phyloP scores from a whole-genome alignment of 257 asterid species.

The Solanum acaule region DNA sequence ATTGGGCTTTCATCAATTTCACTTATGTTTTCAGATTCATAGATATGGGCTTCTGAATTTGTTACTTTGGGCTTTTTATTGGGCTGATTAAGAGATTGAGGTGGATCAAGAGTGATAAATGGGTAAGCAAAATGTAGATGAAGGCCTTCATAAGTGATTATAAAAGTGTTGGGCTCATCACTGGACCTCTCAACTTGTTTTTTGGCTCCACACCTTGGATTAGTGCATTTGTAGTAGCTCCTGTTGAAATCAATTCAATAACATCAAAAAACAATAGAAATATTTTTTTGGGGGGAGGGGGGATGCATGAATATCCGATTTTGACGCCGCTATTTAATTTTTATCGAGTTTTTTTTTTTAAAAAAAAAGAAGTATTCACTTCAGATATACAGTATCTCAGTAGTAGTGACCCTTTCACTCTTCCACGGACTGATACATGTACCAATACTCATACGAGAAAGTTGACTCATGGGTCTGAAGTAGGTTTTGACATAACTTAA shows the following conservation, averaged over 20 bases:
- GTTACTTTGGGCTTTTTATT: slow-evolving; percentile 46
- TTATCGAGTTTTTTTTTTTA: too few species aligned
- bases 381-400: too few species aligned
- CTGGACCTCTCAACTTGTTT: slow-evolving; percentile 75
- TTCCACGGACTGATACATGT: too few species aligned
- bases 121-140: slow-evolving; percentile 87
- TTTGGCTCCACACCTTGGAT: slow-evolving; percentile 77
- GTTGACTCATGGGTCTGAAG: too few species aligned
- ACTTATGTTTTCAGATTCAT: slow-evolving; percentile 2
- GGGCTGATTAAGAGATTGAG: slow-evolving; percentile 23
- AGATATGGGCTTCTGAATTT: neutral
- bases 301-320: neutral
- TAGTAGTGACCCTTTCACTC: too few species aligned
- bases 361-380: neutral
- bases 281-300: neutral
- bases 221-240: slow-evolving; percentile 87
- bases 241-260: slow-evolving; percentile 18
- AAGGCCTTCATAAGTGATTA: slow-evolving; percentile 86
- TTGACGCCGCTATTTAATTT: neutral
- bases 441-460: too few species aligned
- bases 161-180: slow-evolving; percentile 60
- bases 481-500: neutral
- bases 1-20: slow-evolving; percentile 6
- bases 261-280: neutral
- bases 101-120: slow-evolving; percentile 16